A percentile compares a stretch with the other conserved stretches of the same genome.
These are phyloP conservation scores for Magnusiomyces sp. DNA, from an alignment of 1,139 yeast species.

Conservation along the genomic window DNA sequence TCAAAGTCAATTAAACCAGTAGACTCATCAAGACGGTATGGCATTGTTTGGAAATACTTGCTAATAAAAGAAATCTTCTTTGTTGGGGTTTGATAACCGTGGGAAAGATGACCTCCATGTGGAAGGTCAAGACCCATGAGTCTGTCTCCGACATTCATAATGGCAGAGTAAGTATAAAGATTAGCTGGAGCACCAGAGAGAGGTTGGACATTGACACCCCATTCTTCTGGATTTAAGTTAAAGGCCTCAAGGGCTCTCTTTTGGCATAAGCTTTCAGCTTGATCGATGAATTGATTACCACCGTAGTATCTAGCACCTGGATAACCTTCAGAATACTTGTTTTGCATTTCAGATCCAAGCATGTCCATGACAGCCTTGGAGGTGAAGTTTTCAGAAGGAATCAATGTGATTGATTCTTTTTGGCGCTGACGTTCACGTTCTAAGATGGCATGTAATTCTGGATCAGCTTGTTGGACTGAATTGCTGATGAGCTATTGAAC, in stretches of 20 bases:
- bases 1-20: conserved; percentile 96
- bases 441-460: conserved; percentile 47
- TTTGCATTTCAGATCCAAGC: conserved; percentile 96
- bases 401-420: conserved; percentile 85
- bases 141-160: conserved; percentile 90
- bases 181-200: conserved; percentile 97
- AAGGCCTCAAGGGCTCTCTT: conserved; percentile 88
- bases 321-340: conserved; percentile 97
- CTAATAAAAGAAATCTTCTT: conserved; percentile 95
- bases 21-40: conserved; percentile 83
- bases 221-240: conserved; percentile 64
- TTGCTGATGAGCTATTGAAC: conserved; percentile 11
- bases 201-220: conserved; percentile 98
- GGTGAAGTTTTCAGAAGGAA: conserved; percentile 96
- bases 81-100: conserved; percentile 94
- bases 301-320: conserved; percentile 98
- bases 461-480: conserved; percentile 28
- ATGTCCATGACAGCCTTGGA: conserved; percentile 95
- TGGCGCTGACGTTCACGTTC: conserved; percentile 88
- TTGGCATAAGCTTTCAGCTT: conserved; percentile 87
- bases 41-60: conserved; percentile 96
- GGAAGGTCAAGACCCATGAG: conserved; percentile 96
- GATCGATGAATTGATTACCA: conserved; percentile 93
- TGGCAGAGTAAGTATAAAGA: conserved; percentile 89
- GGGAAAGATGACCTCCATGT: conserved; percentile 97